phyloP scores from a whole-genome alignment of 768 basidiomycete species.

The Heimioporus sp. region DNA sequence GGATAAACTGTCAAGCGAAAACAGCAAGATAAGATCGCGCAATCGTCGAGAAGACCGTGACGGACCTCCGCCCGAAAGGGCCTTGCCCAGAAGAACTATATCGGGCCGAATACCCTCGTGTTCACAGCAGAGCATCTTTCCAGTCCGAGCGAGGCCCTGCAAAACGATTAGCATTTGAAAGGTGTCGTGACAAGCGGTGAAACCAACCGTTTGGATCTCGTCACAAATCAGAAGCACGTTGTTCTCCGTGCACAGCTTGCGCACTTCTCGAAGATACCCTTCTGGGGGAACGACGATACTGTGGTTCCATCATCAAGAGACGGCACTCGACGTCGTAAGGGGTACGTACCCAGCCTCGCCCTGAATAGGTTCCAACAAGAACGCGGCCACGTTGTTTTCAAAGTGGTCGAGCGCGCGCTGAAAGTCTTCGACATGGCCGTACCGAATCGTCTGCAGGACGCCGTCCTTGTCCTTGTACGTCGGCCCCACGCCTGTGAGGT shows the following conservation, averaged over 20 bases:
- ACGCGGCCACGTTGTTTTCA: slow-evolving; percentile 84
- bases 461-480: slow-evolving; percentile 56
- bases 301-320: neutral
- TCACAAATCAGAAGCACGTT: slow-evolving; percentile 97
- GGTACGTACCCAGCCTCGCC: slow-evolving; percentile 90
- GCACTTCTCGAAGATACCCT: slow-evolving; percentile 79
- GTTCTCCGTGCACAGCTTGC: slow-evolving; percentile 85
- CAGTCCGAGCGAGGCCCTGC: slow-evolving; percentile 88
- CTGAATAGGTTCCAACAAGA: slow-evolving; percentile 97
- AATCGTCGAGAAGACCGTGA: slow-evolving; percentile 11
- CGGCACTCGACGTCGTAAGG: neutral
- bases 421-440: slow-evolving; percentile 81
- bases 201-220: slow-evolving; percentile 89
- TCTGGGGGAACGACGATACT: slow-evolving; percentile 91
- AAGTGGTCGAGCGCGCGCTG: slow-evolving; percentile 75
- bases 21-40: neutral
- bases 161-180: neutral
- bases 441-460: slow-evolving; percentile 62
- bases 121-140: slow-evolving; percentile 89
- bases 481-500: slow-evolving; percentile 82
- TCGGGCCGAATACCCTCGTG: slow-evolving; percentile 89
- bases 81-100: slow-evolving; percentile 91
- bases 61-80: slow-evolving; percentile 90
- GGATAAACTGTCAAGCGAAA: slow-evolving; percentile 69
- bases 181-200: neutral